phyloP scores from a whole-genome alignment of 352 stramenopile species.

The Phytophthora nicotianae region DNA sequence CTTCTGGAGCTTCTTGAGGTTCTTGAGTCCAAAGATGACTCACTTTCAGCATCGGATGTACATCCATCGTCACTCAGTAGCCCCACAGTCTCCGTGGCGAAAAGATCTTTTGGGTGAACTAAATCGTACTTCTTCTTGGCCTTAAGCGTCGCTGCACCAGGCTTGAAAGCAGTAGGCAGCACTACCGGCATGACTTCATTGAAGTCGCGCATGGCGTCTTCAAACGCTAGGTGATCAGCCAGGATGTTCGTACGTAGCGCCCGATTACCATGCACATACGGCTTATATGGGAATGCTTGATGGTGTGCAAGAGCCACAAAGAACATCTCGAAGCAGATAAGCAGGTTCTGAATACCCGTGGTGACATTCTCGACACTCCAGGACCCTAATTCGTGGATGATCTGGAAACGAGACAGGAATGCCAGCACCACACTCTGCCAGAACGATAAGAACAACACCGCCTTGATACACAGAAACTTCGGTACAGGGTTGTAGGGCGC shows the following conservation, averaged over 20 bases:
- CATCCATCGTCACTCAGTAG: slow-evolving; percentile 53
- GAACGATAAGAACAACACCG: slow-evolving; percentile 98
- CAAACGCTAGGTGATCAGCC: slow-evolving; percentile 93
- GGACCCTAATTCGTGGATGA: slow-evolving; percentile 90
- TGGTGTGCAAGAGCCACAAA: slow-evolving; percentile 96
- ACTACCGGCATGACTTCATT: slow-evolving; percentile 91
- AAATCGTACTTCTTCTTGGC: slow-evolving; percentile 54
- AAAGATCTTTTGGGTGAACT: slow-evolving; percentile 47
- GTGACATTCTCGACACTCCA: slow-evolving; percentile 96
- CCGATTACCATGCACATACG: slow-evolving; percentile 63
- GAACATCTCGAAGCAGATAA: slow-evolving; percentile 99
- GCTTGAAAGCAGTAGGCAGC: slow-evolving; percentile 80
- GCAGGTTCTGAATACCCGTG: slow-evolving; percentile 97
- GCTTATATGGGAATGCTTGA: slow-evolving; percentile 94
- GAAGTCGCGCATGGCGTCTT: slow-evolving; percentile 95
- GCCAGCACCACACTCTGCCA: slow-evolving; percentile 96
- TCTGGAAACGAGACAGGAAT: slow-evolving; percentile 88
- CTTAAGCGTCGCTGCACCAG: slow-evolving; percentile 62
- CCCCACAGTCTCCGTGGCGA: slow-evolving; percentile 44
- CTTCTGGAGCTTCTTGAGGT: slow-evolving; percentile 23
- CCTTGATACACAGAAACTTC: slow-evolving; percentile 99
- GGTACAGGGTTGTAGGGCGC: slow-evolving; percentile 94
- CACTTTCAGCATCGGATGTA: slow-evolving; percentile 31
- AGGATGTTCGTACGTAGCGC: slow-evolving; percentile 79
- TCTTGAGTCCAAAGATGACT: slow-evolving; percentile 31